phyloP scores from a whole-genome alignment of 495 filamentous ascomycete species.

The Lasiosphaeris hirsuta region DNA sequence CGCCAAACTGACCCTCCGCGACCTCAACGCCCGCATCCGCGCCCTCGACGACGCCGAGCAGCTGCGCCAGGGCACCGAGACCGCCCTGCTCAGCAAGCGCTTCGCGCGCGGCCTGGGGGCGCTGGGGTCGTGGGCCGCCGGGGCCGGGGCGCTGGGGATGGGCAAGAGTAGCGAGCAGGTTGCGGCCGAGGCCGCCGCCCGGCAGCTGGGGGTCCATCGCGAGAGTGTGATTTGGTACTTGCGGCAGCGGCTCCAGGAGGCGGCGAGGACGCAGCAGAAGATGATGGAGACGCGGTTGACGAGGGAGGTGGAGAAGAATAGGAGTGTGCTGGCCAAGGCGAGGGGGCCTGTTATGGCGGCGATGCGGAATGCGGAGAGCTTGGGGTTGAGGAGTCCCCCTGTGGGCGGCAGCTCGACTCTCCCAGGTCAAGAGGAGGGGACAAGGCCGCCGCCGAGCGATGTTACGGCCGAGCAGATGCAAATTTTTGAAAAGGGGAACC shows the following conservation, averaged over 20 bases:
- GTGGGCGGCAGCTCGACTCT: constrained; percentile 16
- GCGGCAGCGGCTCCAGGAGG: constrained; percentile 67
- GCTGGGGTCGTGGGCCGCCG: constrained; percentile 72
- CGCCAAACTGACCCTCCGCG: constrained; percentile 75
- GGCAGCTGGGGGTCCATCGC: constrained; percentile 58
- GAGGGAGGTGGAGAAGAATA: constrained; percentile 83
- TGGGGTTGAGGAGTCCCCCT: constrained; percentile 6
- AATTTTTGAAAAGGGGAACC: constrained; percentile 91
- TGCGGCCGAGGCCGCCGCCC: constrained; percentile 63
- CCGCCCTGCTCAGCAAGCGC: constrained; percentile 63
- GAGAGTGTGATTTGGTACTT: constrained; percentile 84
- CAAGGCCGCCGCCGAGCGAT: constrained; percentile 46
- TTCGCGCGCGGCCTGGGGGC: constrained; percentile 58
- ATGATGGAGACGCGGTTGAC: constrained; percentile 90
- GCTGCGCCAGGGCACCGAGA: constrained; percentile 69
- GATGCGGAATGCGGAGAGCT: constrained; percentile 11
- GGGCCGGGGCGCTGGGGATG: constrained; percentile 35
- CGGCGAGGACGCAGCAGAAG: constrained; percentile 68
- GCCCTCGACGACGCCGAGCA: constrained; percentile 78
- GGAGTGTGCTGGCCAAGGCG: constrained; percentile 75
- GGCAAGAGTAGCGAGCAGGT: constrained; percentile 59
- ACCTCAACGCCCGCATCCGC: constrained; percentile 72
- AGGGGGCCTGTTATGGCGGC: constrained; percentile 23
- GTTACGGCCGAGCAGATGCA: constrained; percentile 81
- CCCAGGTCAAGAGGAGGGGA: constrained; percentile 36